These are phyloP conservation scores for Drosera spatulata DNA, from an alignment of 179 eudicot species.

Conservation along the genomic window DNA sequence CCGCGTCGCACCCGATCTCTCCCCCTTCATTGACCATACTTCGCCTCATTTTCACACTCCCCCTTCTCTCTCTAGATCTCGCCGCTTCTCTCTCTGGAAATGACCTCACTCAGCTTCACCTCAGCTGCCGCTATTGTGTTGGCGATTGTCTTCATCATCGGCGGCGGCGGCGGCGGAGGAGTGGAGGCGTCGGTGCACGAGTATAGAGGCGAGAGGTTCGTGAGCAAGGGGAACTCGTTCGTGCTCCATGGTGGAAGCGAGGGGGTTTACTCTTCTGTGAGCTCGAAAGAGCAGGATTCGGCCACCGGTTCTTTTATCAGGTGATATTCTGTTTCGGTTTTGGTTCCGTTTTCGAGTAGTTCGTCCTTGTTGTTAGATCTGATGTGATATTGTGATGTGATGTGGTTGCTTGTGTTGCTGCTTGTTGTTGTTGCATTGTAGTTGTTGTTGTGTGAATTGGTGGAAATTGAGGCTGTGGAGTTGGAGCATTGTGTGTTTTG, in stretches of 20 bases:
- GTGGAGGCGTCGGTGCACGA: constrained; percentile 62
- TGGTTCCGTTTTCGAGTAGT: neutral
- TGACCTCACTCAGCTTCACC: constrained; percentile 7
- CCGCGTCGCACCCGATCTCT: too few species aligned
- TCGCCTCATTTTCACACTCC: constrained; percentile 1
- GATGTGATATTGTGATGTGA: too few species aligned
- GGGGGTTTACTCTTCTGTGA: constrained; percentile 50
- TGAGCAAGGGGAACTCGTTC: constrained; percentile 63
- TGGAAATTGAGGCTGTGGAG: too few species aligned
- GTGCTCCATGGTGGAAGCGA: constrained; percentile 75
- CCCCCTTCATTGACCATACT: too few species aligned
- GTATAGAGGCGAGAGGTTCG: constrained; percentile 36
- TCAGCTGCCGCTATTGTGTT: constrained; percentile 8
- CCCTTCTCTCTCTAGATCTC: neutral
- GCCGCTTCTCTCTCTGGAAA: too few species aligned
- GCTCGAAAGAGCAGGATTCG: constrained; percentile 13
- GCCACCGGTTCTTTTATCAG: constrained; percentile 45
- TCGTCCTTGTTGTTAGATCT: too few species aligned
- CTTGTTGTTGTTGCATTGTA: too few species aligned
- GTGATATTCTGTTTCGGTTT: constrained; percentile 17
- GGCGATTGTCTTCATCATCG: constrained; percentile 1
- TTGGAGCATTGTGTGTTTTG: too few species aligned
- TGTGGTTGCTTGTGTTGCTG: too few species aligned
- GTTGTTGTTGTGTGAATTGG: too few species aligned
- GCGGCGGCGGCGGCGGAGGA: too few species aligned